A percentile compares a stretch with the other conserved stretches of the same genome.
Conservation (phyloP, 352 stramenopile genomes). For the Phytophthora litchii region DNA sequence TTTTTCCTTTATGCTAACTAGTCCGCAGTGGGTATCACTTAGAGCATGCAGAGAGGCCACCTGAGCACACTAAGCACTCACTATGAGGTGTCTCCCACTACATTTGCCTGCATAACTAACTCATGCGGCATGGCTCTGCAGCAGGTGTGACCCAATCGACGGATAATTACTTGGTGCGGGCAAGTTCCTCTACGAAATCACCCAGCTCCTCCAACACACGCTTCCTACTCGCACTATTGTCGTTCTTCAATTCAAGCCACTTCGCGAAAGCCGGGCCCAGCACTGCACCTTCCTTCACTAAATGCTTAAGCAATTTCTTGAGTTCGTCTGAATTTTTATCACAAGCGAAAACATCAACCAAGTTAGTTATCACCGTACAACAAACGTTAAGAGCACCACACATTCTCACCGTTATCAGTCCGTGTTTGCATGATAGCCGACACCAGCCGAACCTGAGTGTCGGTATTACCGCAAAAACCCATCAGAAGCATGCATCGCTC, state of each 20-base stretch:
- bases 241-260: slow-evolving; percentile 78
- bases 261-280: slow-evolving; percentile 57
- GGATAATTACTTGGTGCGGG: slow-evolving; percentile 65
- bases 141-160: slow-evolving; percentile 6
- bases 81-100: slow-evolving; percentile 22
- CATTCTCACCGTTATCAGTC: slow-evolving; percentile 51
- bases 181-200: slow-evolving; percentile 75
- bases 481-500: slow-evolving; percentile 75
- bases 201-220: slow-evolving; percentile 67
- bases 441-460: slow-evolving; percentile 68
- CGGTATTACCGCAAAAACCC: slow-evolving; percentile 66
- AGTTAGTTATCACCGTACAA: slow-evolving; percentile 10
- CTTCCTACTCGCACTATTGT: slow-evolving; percentile 79
- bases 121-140: slow-evolving; percentile 8
- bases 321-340: slow-evolving; percentile 47
- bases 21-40: slow-evolving; percentile 12
- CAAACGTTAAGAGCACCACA: neutral
- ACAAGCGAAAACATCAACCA: slow-evolving; percentile 9
- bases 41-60: slow-evolving; percentile 17
- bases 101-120: slow-evolving; percentile 9
- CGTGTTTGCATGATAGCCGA: slow-evolving; percentile 74
- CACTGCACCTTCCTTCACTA: slow-evolving; percentile 69
- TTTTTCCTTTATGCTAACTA: slow-evolving; percentile 36
- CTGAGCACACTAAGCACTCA: slow-evolving; percentile 23
- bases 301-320: slow-evolving; percentile 70